Evolutionary conservation across 106 monocot species (phyloP).

Genomic region (Dendrobium chrysotoxum): DNA sequence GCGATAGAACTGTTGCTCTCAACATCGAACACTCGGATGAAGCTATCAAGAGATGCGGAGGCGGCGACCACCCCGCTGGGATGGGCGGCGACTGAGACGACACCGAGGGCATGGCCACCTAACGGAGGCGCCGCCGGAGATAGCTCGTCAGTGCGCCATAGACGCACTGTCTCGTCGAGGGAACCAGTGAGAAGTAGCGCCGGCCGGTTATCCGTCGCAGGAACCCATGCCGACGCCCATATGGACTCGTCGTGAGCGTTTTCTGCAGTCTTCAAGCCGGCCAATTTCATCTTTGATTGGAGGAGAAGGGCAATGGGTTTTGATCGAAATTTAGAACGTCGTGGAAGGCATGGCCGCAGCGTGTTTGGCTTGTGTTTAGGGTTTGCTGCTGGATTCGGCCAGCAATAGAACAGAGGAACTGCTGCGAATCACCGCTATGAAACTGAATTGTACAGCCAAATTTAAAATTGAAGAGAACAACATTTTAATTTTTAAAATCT

Average conservation of each 20-base stretch:
- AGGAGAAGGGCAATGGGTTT: background rate
- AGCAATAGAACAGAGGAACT: too few species aligned
- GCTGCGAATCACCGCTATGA: too few species aligned
- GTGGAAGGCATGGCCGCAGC: background rate
- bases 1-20: slow-evolving; percentile 57
- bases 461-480: too few species aligned
- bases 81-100: slow-evolving; percentile 87
- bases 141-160: slow-evolving; percentile 84
- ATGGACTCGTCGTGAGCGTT: slow-evolving; percentile 92
- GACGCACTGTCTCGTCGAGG: slow-evolving; percentile 88
- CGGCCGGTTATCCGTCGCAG: slow-evolving; percentile 51
- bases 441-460: too few species aligned
- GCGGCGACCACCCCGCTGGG: slow-evolving; percentile 74
- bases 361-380: background rate
- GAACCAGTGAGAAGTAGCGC: slow-evolving; percentile 92
- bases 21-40: slow-evolving; percentile 80
- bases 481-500: too few species aligned
- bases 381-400: background rate
- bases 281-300: slow-evolving; percentile 68
- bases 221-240: slow-evolving; percentile 88
- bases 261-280: slow-evolving; percentile 77
- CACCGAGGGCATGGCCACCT: slow-evolving; percentile 81
- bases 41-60: slow-evolving; percentile 89
- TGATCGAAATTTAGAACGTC: background rate
- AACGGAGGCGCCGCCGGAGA: slow-evolving; percentile 31